Evolutionary conservation across 176 grass and related monocot species (phyloP), one percentile per base, ranked within the genome.

Genomic region (Musa beccarii): DNA sequence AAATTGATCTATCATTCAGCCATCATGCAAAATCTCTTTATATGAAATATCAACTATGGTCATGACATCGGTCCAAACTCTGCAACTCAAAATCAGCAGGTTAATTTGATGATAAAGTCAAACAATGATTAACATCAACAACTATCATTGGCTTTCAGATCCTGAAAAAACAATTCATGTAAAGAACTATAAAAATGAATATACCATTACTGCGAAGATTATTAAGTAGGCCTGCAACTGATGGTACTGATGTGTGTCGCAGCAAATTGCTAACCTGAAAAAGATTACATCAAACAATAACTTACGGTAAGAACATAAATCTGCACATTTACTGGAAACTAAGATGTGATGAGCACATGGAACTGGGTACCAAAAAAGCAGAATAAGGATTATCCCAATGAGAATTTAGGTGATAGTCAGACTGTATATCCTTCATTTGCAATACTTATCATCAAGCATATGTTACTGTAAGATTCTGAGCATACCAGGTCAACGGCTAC

Each of bases 201-300:
- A 17, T 90, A 91, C 94, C 90, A 66, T 93, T 86, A 65, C 86
- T 85, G 77, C 90, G 94, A 71, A 98, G 84, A 74, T 89, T 87
- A 87, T 78, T 93, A 68, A 98, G 78, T 56, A 93, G 68, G 51
- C 78, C 74, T 72, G 87, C 88, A 86, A 98, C 82, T 69, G 86
- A 87, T 73, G 86, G 59, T 59, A 98, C 71, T 65, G 90, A 77
- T 80, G 84, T 77, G 89, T 85, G 82, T 72, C 82, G 88, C 83
- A 98, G 79, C 78, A 98, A 82, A 80, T 75, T 79, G 69, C 86
- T 93, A 79, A 93, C 87, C 94, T 93, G 86, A 85, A 98, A 93
- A 84, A 9, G 7, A 26, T 49, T 21, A 68, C 10, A 68, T 26
- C 4, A 43, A 68, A 68, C 28, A 34, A 29, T 29, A 68, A 61